phyloP scores from a whole-genome alignment of 306 rosid species.

The Gastrolobium bilobum region DNA sequence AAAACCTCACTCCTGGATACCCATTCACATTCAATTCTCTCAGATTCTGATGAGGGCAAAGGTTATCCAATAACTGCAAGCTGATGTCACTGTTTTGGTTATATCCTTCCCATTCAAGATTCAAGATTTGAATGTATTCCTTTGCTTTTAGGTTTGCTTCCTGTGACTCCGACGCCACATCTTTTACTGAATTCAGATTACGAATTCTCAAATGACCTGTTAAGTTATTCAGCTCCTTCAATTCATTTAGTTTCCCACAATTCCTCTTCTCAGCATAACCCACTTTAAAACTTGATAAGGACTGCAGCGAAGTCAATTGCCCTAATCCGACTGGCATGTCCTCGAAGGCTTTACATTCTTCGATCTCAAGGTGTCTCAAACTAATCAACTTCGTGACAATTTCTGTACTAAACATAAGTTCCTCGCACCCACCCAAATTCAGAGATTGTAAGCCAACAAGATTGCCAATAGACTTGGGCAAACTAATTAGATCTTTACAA shows the following conservation, averaged over 20 bases:
- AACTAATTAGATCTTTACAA: background rate
- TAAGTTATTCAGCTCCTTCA: background rate
- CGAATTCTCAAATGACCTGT: background rate
- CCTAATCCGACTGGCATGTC: background rate
- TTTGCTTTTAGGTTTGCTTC: conserved; percentile 7
- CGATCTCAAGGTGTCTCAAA: background rate
- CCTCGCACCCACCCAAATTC: background rate
- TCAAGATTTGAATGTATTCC: background rate
- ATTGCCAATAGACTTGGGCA: background rate
- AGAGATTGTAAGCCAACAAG: background rate
- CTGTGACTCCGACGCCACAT: background rate
- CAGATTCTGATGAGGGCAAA: conserved; percentile 26
- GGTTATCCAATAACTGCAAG: conserved; percentile 8
- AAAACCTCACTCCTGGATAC: background rate
- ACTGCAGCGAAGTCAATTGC: background rate
- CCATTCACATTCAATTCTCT: accelerated
- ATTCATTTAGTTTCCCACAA: background rate
- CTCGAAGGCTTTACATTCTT: background rate
- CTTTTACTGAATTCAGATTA: background rate
- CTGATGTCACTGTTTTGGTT: background rate
- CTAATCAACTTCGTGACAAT: background rate
- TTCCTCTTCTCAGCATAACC: background rate
- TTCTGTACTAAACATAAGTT: background rate
- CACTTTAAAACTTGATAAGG: background rate
- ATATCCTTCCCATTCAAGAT: background rate